Conservation (phyloP, 352 stramenopile species). For the Pelagophyceae sp. region DNA sequence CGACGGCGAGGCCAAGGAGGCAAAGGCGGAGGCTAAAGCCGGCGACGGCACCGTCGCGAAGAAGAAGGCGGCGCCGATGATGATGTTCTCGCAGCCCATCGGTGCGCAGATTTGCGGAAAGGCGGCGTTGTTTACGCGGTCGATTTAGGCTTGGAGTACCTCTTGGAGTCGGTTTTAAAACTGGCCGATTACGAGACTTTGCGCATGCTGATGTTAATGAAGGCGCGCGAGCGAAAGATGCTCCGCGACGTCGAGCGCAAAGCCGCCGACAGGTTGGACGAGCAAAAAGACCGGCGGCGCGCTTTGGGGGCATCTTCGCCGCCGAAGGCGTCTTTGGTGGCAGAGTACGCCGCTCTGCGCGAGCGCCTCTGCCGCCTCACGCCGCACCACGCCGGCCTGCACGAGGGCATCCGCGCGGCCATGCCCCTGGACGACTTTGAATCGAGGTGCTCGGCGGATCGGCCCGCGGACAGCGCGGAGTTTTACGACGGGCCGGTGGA, state of each 20-base stretch:
- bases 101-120: too few species aligned
- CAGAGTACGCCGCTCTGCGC: background rate
- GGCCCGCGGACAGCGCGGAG: background rate
- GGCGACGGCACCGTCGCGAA: background rate
- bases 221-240: too few species aligned
- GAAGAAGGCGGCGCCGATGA: background rate
- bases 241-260: too few species aligned
- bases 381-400: conserved; percentile 1
- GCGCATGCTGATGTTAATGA: conserved; percentile 19
- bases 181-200: conserved; percentile 12
- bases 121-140: too few species aligned
- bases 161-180: background rate
- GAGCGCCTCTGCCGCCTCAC: background rate
- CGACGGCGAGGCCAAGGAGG: background rate
- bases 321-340: background rate
- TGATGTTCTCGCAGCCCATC: conserved; percentile 15
- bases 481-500: background rate
- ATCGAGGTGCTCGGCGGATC: background rate
- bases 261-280: too few species aligned
- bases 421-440: background rate
- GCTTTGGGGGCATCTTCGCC: background rate
- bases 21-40: too few species aligned
- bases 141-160: conserved; percentile 14
- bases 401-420: background rate
- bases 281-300: background rate